phyloP scores from a whole-genome alignment of 768 basidiomycete species.

The Calocybe cyanea region DNA sequence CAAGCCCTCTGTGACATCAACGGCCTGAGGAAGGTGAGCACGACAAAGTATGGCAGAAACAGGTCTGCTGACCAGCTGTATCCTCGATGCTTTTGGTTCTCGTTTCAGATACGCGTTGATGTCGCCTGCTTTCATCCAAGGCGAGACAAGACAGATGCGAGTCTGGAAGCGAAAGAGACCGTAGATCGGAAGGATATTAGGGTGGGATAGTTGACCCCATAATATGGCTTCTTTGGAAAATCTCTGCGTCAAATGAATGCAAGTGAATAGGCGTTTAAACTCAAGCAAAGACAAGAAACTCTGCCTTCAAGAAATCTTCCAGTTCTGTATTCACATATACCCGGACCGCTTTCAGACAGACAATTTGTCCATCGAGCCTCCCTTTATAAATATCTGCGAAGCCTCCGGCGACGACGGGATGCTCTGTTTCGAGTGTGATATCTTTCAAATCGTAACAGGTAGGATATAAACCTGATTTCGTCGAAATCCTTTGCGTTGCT shows the following conservation, averaged over 20 bases:
- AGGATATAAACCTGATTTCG: background rate
- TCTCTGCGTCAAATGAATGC: background rate
- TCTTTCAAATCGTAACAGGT: background rate
- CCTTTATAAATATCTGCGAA: background rate
- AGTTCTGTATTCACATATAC: background rate
- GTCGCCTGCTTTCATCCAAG: slow-evolving; percentile 33
- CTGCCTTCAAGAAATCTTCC: background rate
- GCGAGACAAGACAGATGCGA: slow-evolving; percentile 27
- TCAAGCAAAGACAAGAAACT: background rate
- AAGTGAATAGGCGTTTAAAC: background rate
- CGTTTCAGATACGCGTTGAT: slow-evolving; percentile 19
- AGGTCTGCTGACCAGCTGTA: background rate
- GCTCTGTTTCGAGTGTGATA: background rate
- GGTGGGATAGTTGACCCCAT: background rate
- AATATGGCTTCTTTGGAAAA: background rate
- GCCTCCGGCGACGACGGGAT: background rate
- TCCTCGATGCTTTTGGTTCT: slow-evolving; percentile 13
- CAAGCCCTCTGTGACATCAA: background rate
- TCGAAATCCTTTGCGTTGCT: background rate
- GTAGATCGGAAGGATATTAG: background rate
- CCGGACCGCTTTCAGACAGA: background rate
- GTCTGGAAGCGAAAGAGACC: background rate
- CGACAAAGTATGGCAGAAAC: background rate
- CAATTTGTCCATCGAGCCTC: background rate
- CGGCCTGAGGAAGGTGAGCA: background rate